Percentiles rank a stretch among this genome's conserved stretches.
phyloP scores from a whole-genome alignment of 108 stramenopile species.

The Nitzschia inconspicua region DNA sequence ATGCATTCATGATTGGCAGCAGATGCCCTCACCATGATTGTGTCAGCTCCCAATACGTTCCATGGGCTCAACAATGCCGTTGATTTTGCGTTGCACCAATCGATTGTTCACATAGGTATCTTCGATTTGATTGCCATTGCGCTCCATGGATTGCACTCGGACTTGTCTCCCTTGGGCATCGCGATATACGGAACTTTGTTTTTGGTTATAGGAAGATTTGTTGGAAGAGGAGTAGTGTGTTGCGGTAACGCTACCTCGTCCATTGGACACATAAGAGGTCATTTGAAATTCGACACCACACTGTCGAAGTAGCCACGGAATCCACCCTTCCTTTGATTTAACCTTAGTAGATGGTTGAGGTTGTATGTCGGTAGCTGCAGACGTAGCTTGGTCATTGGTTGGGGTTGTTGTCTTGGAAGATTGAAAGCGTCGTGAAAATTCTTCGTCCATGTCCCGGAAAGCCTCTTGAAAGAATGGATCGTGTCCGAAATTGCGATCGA shows the following conservation, averaged over 20 bases:
- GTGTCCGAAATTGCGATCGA: slow-evolving; percentile 63
- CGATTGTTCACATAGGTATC: slow-evolving; percentile 44
- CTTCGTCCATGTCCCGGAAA: slow-evolving; percentile 64
- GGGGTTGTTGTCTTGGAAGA: background rate
- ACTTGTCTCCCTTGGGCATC: slow-evolving; percentile 48
- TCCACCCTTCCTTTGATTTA: slow-evolving; percentile 29
- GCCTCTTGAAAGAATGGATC: slow-evolving; percentile 75
- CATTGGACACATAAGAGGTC: slow-evolving; percentile 28
- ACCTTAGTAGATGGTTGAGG: background rate
- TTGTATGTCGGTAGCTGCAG: slow-evolving; percentile 4
- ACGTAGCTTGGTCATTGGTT: slow-evolving; percentile 1
- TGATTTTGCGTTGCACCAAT: slow-evolving; percentile 52
- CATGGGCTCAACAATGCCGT: too few relatives aligned
- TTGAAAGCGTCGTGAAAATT: slow-evolving; percentile 48
- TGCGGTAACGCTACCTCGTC: background rate
- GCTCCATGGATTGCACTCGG: slow-evolving; percentile 49
- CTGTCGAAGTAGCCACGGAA: slow-evolving; percentile 50
- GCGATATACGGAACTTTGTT: slow-evolving; percentile 40
- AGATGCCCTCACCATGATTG: too few relatives aligned
- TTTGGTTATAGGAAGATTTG: slow-evolving; percentile 24
- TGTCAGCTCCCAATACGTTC: too few relatives aligned
- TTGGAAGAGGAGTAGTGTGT: background rate
- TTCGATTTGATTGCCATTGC: slow-evolving; percentile 60
- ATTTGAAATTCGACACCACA: slow-evolving; percentile 50
- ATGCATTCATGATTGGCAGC: too few relatives aligned